Base-by-base conservation (phyloP, 169 alveolate genomes). In the Babesia ovata region DNA sequence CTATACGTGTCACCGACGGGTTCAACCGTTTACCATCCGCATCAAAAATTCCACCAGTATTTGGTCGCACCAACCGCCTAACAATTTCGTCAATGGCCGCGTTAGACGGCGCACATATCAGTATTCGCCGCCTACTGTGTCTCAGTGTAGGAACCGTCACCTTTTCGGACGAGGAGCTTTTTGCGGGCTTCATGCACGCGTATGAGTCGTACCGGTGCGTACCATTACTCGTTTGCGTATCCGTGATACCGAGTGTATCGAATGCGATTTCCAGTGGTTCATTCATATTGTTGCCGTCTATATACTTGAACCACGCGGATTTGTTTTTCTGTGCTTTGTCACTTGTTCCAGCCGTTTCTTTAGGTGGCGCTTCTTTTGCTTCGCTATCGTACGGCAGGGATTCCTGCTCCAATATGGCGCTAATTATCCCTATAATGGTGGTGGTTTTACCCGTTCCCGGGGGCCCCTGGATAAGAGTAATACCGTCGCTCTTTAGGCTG, bases 381-480 rank as follows among this genome's bases (percentile, higher is more conserved):
- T 26, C 65, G 13, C 29, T 28, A 33, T 69, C 48, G 48, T 22
- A 54, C 14, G 65, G 67, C 21, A 54, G 17, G 13, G 22, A 22
- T 0, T 67, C 76, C 52, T 57, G 75, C 46, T 84, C 79, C 56
- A 90, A 70, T 45, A 95, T 71, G 21, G 94, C 92, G 72, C 98
- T 93, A 21, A 97, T 83, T 19, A 96, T 87, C 21, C 98, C 99
- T 48, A 95, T 79, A 49, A 97, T 94, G 0, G 99, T 96, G 44
- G 96, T 93, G 1, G 99, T 97, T 85, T 97, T 97, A n/a, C 99
- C 99, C 12, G 99, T 96, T 17, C 99, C 99, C 26, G 99, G 99
- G 9, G 99, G 99, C 0, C 99, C 99, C 70, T 97, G 98, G 42
- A 96, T 94, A 33, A 97, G 91, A 16, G 97, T 92, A 8, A 97